Evolutionary conservation across 2,329 filamentous ascomycete species (phyloP).

Genomic region (Aphanoascus verrucosus): DNA sequence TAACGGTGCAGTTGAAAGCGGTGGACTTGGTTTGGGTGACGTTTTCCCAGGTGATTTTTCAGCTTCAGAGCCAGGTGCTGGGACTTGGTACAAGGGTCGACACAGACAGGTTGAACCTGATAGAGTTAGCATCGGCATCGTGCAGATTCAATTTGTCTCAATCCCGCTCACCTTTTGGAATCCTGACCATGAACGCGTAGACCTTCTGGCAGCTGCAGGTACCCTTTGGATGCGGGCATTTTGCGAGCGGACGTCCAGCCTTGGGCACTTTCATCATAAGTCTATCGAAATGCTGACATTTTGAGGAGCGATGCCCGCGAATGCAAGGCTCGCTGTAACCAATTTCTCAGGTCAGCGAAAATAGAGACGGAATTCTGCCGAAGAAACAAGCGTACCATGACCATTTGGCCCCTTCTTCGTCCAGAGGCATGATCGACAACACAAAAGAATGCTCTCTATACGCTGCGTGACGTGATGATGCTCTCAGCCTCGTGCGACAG

Average conservation of each 20-base stretch:
- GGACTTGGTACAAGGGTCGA: constrained; percentile 33
- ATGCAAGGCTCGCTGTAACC: constrained; percentile 38
- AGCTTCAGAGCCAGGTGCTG: constrained; percentile 20
- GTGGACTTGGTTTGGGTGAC: constrained; percentile 1
- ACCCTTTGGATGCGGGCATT: constrained; percentile 38
- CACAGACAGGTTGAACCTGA: constrained; percentile 34
- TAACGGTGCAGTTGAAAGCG: constrained; percentile 13
- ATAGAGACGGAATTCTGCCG: background rate
- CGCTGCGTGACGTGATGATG: background rate
- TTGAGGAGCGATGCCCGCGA: constrained; percentile 40
- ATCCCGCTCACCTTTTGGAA: constrained; percentile 31
- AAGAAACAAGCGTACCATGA: constrained; percentile 29
- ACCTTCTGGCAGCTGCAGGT: constrained; percentile 34
- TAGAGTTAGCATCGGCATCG: constrained; percentile 13
- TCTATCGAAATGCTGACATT: constrained; percentile 40
- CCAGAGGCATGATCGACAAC: constrained; percentile 31
- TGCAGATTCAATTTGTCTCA: constrained; percentile 1
- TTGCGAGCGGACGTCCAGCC: constrained; percentile 38
- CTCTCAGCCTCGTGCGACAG: no score
- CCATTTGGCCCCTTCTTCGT: constrained; percentile 38
- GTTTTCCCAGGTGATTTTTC: constrained; percentile 8
- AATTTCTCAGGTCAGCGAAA: background rate
- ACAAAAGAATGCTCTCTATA: background rate
- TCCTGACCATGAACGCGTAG: constrained; percentile 37
- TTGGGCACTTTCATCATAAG: constrained; percentile 42